These are phyloP conservation scores for Flaveria robusta DNA, from an alignment of 129 eudicot species.

Conservation along the genomic window DNA sequence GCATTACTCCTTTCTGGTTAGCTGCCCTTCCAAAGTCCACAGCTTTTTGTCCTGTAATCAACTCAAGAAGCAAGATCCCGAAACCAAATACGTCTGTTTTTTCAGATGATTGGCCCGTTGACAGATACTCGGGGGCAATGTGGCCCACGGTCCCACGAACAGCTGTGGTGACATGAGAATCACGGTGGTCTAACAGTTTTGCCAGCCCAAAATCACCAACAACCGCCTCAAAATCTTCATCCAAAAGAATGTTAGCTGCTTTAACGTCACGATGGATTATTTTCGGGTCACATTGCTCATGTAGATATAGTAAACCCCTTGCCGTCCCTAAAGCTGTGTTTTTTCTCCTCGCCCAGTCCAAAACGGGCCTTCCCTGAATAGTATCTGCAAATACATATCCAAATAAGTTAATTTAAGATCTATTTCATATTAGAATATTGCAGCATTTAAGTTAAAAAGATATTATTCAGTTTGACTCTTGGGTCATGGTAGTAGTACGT, in stretches of 20 bases:
- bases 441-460: slow-evolving; percentile 1
- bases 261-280: slow-evolving; percentile 94
- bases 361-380: slow-evolving; percentile 67
- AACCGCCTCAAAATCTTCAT: slow-evolving; percentile 94
- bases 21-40: slow-evolving; percentile 78
- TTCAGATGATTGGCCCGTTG: slow-evolving; percentile 91
- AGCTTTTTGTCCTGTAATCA: slow-evolving; percentile 88
- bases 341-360: slow-evolving; percentile 87
- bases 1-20: slow-evolving; percentile 84
- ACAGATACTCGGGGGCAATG: slow-evolving; percentile 91
- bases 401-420: not conserved
- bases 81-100: slow-evolving; percentile 96
- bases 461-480: not conserved
- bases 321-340: slow-evolving; percentile 92
- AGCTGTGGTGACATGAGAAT: slow-evolving; percentile 93
- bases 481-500: slow-evolving; percentile 15
- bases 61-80: slow-evolving; percentile 86
- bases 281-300: slow-evolving; percentile 93
- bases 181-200: slow-evolving; percentile 84
- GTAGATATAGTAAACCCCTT: slow-evolving; percentile 81
- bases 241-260: slow-evolving; percentile 93
- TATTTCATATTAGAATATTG: not conserved
- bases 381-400: slow-evolving; percentile 53
- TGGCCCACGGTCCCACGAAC: slow-evolving; percentile 98
- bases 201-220: slow-evolving; percentile 98